phyloP scores from a whole-genome alignment of 768 basidiomycete species.

The Mycena filopes region DNA sequence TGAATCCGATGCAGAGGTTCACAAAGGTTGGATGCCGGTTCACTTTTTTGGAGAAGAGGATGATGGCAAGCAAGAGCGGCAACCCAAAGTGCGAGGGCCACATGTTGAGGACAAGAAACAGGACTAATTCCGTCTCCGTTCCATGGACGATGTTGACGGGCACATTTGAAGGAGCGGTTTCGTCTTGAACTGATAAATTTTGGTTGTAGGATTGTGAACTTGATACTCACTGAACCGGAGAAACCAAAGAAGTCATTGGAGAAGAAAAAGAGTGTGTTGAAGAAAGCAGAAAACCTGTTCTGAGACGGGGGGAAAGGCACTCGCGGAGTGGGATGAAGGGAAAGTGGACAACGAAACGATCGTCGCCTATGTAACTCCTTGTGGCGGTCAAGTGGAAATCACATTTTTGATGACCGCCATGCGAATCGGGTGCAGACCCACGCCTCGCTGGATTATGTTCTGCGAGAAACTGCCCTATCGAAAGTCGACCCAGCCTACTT shows the following conservation, averaged over 20 bases:
- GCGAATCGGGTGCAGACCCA: too few relatives aligned
- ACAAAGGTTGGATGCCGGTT: constrained; percentile 59
- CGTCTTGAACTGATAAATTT: background rate
- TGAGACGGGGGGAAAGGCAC: constrained; percentile 19
- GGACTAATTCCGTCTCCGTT: constrained; percentile 12
- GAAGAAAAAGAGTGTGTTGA: constrained; percentile 19
- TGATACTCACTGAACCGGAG: constrained; percentile 11
- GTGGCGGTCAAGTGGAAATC: too few relatives aligned
- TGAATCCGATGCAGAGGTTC: constrained; percentile 57
- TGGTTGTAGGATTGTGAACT: too few relatives aligned
- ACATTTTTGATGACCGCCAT: too few relatives aligned
- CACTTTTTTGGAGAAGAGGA: constrained; percentile 52
- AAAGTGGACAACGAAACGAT: constrained; percentile 14
- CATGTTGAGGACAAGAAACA: constrained; percentile 50
- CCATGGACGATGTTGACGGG: constrained; percentile 25
- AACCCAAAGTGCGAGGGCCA: constrained; percentile 63
- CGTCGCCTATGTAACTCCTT: too few relatives aligned
- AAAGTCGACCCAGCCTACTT: too few relatives aligned
- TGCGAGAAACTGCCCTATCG: too few relatives aligned
- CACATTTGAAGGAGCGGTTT: background rate
- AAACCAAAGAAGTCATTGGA: constrained; percentile 14
- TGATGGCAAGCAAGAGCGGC: constrained; percentile 53
- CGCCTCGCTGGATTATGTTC: too few relatives aligned
- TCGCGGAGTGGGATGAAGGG: constrained; percentile 36
- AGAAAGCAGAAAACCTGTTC: constrained; percentile 29